Conservation (phyloP, 1,284 basidiomycete species). For the Uromyces viciae-fabae region DNA sequence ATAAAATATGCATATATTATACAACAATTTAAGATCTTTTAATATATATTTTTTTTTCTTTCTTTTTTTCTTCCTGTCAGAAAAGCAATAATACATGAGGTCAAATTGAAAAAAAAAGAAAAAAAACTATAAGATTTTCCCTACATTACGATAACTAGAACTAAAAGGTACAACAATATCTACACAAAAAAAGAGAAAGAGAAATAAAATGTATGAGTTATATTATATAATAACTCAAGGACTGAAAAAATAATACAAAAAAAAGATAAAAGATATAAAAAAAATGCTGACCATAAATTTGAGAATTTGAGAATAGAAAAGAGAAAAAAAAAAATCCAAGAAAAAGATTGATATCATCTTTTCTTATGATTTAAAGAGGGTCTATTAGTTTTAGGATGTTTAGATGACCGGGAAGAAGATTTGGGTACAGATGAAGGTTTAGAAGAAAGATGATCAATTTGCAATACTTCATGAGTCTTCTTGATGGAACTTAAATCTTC, state of each 20-base stretch:
- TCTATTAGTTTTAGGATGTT: not conserved
- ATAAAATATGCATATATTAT: no score
- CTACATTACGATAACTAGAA: not conserved
- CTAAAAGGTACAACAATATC: not conserved
- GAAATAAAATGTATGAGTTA: not conserved
- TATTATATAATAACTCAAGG: not conserved
- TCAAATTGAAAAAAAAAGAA: not conserved
- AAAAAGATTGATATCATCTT: not conserved
- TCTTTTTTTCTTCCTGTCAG: no score
- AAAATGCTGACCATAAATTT: not conserved
- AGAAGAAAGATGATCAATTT: no score
- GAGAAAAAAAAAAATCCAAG: not conserved
- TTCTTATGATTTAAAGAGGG: not conserved
- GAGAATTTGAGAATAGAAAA: not conserved
- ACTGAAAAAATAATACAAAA: not conserved
- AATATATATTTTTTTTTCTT: no score
- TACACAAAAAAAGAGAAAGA: not conserved
- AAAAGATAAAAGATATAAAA: not conserved
- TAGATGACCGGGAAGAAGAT: not conserved
- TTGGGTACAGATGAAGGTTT: not conserved
- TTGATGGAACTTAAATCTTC: no score
- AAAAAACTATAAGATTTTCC: not conserved
- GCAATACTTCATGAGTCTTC: no score
- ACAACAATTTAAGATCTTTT: no score
- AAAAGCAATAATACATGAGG: not conserved